These are phyloP conservation scores for Glarea lozoyensis DNA, from an alignment of 495 filamentous ascomycete species.

Conservation along the genomic window DNA sequence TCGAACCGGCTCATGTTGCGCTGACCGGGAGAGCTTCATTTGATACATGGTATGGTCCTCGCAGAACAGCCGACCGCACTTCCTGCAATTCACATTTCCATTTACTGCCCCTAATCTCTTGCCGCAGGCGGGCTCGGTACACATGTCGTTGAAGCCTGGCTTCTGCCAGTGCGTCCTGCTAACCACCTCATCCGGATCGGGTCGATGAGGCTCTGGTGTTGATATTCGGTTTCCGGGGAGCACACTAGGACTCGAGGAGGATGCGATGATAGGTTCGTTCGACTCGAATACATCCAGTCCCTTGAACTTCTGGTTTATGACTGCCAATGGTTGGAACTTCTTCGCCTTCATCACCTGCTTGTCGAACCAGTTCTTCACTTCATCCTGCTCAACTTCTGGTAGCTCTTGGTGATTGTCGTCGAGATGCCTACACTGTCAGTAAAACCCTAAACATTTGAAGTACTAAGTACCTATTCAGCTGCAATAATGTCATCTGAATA, in stretches of 20 bases:
- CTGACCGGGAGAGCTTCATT: slow-evolving; percentile 90
- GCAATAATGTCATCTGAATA: slow-evolving; percentile 71
- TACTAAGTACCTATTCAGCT: slow-evolving; percentile 68
- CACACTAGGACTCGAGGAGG: slow-evolving; percentile 20
- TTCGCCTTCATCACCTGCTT: slow-evolving; percentile 94
- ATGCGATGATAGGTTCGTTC: slow-evolving; percentile 54
- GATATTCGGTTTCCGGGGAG: slow-evolving; percentile 19
- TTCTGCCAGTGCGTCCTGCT: slow-evolving; percentile 84
- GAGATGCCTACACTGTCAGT: slow-evolving; percentile 56
- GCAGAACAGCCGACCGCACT: slow-evolving; percentile 89
- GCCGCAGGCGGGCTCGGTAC: slow-evolving; percentile 80
- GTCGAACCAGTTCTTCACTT: slow-evolving; percentile 98
- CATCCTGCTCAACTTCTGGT: slow-evolving; percentile 88
- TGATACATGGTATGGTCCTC: slow-evolving; percentile 99
- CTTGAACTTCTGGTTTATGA: slow-evolving; percentile 90
- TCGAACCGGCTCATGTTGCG: slow-evolving; percentile 83
- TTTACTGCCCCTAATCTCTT: slow-evolving; percentile 67
- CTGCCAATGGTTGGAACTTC: slow-evolving; percentile 85
- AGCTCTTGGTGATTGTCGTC: slow-evolving; percentile 91
- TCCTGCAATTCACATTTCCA: slow-evolving; percentile 83
- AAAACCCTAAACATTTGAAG: neutral
- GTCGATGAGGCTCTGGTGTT: slow-evolving; percentile 27
- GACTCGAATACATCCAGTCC: slow-evolving; percentile 97
- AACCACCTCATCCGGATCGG: slow-evolving; percentile 87
- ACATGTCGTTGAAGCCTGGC: slow-evolving; percentile 60